A percentile compares a stretch with the other conserved stretches of the same genome.
Evolutionary conservation across 2,329 filamentous ascomycete species (phyloP).

Genomic region (Capronia americana): DNA sequence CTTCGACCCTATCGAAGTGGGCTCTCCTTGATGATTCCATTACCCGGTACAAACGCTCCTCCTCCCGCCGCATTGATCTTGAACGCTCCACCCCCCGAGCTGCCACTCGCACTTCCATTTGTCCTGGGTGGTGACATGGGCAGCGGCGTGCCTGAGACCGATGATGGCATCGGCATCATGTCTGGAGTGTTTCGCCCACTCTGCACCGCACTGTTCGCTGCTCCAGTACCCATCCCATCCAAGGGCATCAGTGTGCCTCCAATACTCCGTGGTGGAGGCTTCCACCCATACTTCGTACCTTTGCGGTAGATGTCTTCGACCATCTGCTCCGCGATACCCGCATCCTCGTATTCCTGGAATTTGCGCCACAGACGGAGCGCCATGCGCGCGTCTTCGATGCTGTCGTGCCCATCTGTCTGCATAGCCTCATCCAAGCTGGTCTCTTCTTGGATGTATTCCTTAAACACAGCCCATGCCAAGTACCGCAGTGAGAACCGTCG

Average conservation of each 20-base stretch:
- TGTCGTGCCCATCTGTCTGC: constrained; percentile 71
- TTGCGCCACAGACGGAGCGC: constrained; percentile 89
- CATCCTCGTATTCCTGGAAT: constrained; percentile 86
- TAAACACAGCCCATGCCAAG: constrained; percentile 86
- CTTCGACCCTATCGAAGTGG: constrained; percentile 33
- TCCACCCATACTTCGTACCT: constrained; percentile 65
- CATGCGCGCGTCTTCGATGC: constrained; percentile 91
- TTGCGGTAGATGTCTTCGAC: constrained; percentile 82
- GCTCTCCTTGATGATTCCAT: constrained; percentile 37
- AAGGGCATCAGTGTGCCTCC: constrained; percentile 34
- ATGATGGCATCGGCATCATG: constrained; percentile 16
- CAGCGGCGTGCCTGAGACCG: constrained; percentile 12
- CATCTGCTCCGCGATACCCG: constrained; percentile 81
- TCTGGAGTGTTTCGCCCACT: constrained; percentile 44
- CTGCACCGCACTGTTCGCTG: constrained; percentile 31
- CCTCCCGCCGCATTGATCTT: constrained; percentile 30
- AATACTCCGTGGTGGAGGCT: constrained; percentile 56
- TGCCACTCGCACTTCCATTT: constrained; percentile 16
- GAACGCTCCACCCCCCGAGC: constrained; percentile 24
- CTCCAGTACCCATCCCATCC: constrained; percentile 41
- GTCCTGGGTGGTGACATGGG: constrained; percentile 29
- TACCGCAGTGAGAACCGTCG: constrained; percentile 92
- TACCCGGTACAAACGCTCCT: constrained; percentile 36
- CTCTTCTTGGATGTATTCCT: constrained; percentile 90
- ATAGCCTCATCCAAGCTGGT: constrained; percentile 58